These are phyloP conservation scores for Apiotrichum sp. DNA, from an alignment of 1,284 basidiomycete species.

Conservation along the genomic window DNA sequence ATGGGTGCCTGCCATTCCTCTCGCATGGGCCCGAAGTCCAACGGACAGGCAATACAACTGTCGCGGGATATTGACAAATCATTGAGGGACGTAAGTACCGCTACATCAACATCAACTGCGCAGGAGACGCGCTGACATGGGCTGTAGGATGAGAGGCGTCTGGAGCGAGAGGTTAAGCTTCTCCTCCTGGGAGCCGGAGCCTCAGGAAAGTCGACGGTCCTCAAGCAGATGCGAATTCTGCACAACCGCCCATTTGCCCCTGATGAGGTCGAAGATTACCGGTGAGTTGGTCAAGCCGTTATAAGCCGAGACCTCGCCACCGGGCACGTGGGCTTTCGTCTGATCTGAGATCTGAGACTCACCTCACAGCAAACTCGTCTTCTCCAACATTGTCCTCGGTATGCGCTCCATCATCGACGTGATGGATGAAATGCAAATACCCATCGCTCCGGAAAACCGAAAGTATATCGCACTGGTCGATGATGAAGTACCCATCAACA, in stretches of 20 bases:
- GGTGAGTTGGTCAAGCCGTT: constrained; percentile 25
- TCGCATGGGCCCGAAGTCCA: too few relatives aligned
- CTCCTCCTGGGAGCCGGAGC: constrained; percentile 87
- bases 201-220: constrained; percentile 77
- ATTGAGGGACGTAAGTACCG: neutral
- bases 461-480: constrained; percentile 57
- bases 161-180: constrained; percentile 74
- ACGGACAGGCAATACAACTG: too few relatives aligned
- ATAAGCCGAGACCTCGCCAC: too few relatives aligned
- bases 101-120: too few relatives aligned
- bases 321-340: too few relatives aligned
- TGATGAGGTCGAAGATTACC: constrained; percentile 41
- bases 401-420: constrained; percentile 76
- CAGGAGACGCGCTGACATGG: neutral
- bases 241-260: constrained; percentile 36
- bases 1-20: too few relatives aligned
- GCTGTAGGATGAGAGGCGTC: constrained; percentile 61
- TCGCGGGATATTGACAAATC: neutral
- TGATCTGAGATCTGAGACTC: neutral
- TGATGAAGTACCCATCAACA: constrained; percentile 63
- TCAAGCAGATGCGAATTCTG: constrained; percentile 45
- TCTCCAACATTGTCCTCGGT: constrained; percentile 81
- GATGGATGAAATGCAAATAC: constrained; percentile 78
- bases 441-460: constrained; percentile 59
- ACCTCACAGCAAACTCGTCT: constrained; percentile 70